Percentiles rank a stretch among this genome's conserved stretches.
phyloP scores from a whole-genome alignment of 352 stramenopile genomes.

The Halophytophthora polymorphica region DNA sequence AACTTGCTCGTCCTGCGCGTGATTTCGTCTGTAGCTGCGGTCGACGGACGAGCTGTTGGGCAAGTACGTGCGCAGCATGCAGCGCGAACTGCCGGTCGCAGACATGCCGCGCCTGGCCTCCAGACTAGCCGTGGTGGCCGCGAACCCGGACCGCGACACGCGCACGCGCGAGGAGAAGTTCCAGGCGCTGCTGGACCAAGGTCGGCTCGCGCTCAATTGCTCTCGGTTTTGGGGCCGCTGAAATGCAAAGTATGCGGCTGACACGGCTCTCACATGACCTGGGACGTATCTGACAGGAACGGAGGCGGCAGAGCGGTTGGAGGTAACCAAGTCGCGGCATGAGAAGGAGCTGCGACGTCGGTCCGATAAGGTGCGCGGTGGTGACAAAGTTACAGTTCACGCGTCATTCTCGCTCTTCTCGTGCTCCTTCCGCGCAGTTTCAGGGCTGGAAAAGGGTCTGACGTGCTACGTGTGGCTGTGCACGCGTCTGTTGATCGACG shows the following conservation, averaged over 20 bases:
- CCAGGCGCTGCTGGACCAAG: constrained; percentile 49
- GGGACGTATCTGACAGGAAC: constrained; percentile 20
- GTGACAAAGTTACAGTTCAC: background rate
- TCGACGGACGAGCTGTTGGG: constrained; percentile 47
- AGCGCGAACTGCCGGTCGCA: constrained; percentile 33
- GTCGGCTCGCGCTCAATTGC: constrained; percentile 2
- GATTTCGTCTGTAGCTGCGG: constrained; percentile 35
- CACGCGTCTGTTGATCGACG: background rate
- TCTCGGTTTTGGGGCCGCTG: background rate
- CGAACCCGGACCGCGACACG: constrained; percentile 23
- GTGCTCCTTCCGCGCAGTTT: background rate
- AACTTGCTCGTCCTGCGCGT: background rate
- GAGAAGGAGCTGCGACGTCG: constrained; percentile 64
- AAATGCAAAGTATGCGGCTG: no score
- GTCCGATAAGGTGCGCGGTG: constrained; percentile 29
- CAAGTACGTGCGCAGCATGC: constrained; percentile 36
- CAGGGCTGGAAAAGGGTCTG: background rate
- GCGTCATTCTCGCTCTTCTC: no score
- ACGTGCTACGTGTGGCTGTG: background rate
- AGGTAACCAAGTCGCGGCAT: constrained; percentile 56
- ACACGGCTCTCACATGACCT: background rate
- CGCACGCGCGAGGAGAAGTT: constrained; percentile 49
- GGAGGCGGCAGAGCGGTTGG: constrained; percentile 60
- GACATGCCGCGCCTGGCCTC: constrained; percentile 60
- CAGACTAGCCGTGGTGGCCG: constrained; percentile 53